Evolutionary conservation across 306 rosid species (phyloP).

Genomic region (Macrotyloma uniflorum): DNA sequence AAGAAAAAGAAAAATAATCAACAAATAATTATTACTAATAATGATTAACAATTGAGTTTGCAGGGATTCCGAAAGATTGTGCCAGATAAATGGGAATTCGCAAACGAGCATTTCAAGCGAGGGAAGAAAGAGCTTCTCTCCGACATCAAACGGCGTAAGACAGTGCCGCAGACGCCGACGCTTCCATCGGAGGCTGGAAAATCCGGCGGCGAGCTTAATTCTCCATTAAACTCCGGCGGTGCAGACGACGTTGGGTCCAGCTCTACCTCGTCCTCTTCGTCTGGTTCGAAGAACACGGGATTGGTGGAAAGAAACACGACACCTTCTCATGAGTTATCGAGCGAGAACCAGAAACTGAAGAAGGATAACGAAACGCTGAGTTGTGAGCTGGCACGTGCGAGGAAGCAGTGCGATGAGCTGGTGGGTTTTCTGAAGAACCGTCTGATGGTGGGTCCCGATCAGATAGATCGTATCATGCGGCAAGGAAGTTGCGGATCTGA

Average conservation of each 20-base stretch:
- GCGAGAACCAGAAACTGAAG: conserved; percentile 78
- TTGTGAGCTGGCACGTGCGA: conserved; percentile 69
- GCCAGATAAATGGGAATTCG: conserved; percentile 97
- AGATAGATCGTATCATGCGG: conserved; percentile 63
- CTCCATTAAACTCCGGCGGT: conserved; percentile 72
- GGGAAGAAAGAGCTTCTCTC: conserved; percentile 68
- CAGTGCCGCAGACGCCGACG: conserved; percentile 11
- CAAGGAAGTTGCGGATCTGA: conserved; percentile 42
- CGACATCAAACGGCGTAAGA: conserved; percentile 78
- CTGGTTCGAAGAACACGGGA: conserved; percentile 76
- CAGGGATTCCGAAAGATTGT: conserved; percentile 88
- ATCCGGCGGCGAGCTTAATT: conserved; percentile 35
- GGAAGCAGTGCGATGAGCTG: conserved; percentile 80
- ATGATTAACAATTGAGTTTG: neutral
- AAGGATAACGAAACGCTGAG: conserved; percentile 70
- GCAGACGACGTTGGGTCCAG: conserved; percentile 75
- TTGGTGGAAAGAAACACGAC: conserved; percentile 53
- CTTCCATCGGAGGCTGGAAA: conserved; percentile 22
- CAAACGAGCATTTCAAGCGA: conserved; percentile 79
- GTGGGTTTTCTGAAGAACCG: conserved; percentile 53
- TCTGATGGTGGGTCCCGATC: conserved; percentile 74
- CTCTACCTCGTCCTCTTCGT: conserved; percentile 72
- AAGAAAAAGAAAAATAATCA: neutral
- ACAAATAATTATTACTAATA: neutral
- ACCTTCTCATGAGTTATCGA: conserved; percentile 51